Conservation (phyloP, 345 rosid species). For the Euphorbia peplus region DNA sequence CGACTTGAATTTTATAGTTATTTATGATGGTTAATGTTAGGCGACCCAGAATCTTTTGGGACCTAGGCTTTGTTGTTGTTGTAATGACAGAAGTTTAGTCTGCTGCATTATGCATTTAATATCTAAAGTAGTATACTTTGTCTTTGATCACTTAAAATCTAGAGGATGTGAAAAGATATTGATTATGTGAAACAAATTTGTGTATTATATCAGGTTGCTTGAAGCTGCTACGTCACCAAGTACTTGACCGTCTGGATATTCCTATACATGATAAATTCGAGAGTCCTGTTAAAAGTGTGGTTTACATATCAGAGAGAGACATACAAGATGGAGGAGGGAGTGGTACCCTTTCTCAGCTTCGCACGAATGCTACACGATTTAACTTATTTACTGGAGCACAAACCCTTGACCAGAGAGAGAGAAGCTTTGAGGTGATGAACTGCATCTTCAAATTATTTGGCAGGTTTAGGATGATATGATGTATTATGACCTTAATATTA, state of each 20-base stretch:
- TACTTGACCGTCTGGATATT: conserved; percentile 64
- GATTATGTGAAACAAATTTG: conserved; percentile 14
- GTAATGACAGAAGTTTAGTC: not conserved
- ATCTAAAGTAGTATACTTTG: not conserved
- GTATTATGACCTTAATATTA: not conserved
- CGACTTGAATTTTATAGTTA: too few relatives aligned
- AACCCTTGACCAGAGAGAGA: conserved; percentile 69
- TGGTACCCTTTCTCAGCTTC: conserved; percentile 25
- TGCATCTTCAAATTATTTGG: not conserved
- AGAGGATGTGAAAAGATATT: not conserved
- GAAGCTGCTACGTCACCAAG: conserved; percentile 68
- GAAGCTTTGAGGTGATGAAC: conserved; percentile 68
- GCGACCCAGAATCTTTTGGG: too few relatives aligned
- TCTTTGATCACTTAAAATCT: not conserved
- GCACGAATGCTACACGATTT: conserved; percentile 48
- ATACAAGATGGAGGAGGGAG: conserved; percentile 19
- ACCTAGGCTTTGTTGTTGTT: too few relatives aligned
- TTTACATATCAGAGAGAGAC: conserved; percentile 48
- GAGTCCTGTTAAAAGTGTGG: conserved; percentile 52
- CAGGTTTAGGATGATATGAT: not conserved
- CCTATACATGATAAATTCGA: conserved; percentile 37
- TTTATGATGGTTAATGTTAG: too few relatives aligned
- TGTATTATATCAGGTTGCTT: conserved; percentile 63
- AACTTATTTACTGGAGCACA: conserved; percentile 83
- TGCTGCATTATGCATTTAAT: not conserved